A percentile compares a stretch with the other conserved stretches of the same genome.
phyloP scores from a whole-genome alignment of 2,329 filamentous ascomycete species.

The Emergomyces orientalis region DNA sequence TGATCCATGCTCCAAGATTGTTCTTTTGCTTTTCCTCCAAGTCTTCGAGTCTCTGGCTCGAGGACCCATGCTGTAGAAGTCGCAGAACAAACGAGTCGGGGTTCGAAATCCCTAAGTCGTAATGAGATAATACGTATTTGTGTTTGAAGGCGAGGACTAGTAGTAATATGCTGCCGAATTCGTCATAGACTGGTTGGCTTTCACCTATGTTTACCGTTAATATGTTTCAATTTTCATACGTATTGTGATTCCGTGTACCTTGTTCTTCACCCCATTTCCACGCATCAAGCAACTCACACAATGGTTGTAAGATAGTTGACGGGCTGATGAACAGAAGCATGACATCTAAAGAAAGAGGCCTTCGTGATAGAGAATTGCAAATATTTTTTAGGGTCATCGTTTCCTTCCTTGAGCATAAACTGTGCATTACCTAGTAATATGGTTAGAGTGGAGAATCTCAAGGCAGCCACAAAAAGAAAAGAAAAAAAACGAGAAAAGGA shows the following conservation, averaged over 20 bases:
- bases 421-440: constrained; percentile 41
- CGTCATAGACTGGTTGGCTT: constrained; percentile 56
- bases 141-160: constrained; percentile 49
- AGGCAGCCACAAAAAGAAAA: constrained; percentile 8
- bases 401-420: constrained; percentile 50
- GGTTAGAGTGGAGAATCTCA: constrained; percentile 1
- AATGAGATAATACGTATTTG: constrained; percentile 45
- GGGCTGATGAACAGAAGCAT: constrained; percentile 53
- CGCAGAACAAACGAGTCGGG: constrained; percentile 48
- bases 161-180: constrained; percentile 54
- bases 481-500: not conserved
- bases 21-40: constrained; percentile 48
- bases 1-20: constrained; percentile 52
- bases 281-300: constrained; percentile 51
- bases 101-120: constrained; percentile 45
- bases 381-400: constrained; percentile 55
- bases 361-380: constrained; percentile 49
- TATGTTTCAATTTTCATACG: constrained; percentile 12
- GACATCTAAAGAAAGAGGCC: constrained; percentile 48
- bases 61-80: constrained; percentile 40
- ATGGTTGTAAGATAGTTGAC: constrained; percentile 46
- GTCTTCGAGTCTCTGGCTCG: constrained; percentile 41
- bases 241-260: constrained; percentile 27
- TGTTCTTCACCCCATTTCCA: constrained; percentile 58
- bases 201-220: constrained; percentile 35